phyloP scores from a whole-genome alignment of 768 basidiomycete genomes.

The Sporobolomyces pararoseus region DNA sequence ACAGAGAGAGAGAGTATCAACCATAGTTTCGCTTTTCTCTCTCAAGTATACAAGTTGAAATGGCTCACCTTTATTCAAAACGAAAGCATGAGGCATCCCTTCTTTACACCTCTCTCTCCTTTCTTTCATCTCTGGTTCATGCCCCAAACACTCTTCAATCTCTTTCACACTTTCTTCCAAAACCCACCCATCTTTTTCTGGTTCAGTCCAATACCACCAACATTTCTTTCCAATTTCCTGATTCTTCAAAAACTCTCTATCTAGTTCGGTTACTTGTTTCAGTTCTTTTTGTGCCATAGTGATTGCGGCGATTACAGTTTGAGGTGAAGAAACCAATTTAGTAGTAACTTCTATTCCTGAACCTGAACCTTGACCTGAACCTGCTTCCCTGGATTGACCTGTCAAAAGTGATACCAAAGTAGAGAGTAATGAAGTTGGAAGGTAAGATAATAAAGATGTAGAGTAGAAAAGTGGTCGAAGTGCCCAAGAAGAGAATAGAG shows the following conservation, averaged over 20 bases:
- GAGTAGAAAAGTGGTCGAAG: slow-evolving; percentile 30
- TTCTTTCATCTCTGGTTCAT: neutral
- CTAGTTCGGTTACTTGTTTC: slow-evolving; percentile 16
- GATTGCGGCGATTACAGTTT: slow-evolving; percentile 28
- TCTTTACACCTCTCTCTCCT: slow-evolving; percentile 29
- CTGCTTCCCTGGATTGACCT: too few species aligned
- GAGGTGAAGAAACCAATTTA: slow-evolving; percentile 18
- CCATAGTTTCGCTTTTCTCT: too few species aligned
- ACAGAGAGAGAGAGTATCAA: too few species aligned
- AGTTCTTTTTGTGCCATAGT: slow-evolving; percentile 36
- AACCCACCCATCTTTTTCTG: slow-evolving; percentile 37
- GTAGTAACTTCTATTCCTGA: neutral
- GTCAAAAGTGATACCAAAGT: slow-evolving; percentile 25
- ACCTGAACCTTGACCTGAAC: neutral
- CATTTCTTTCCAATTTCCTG: neutral
- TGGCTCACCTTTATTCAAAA: slow-evolving; percentile 23
- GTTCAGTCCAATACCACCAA: slow-evolving; percentile 34
- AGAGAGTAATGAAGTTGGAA: slow-evolving; percentile 10
- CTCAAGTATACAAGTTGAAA: neutral
- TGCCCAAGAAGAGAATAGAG: slow-evolving; percentile 26
- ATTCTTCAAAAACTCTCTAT: slow-evolving; percentile 4
- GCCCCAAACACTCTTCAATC: slow-evolving; percentile 23
- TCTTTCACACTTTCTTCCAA: slow-evolving; percentile 17
- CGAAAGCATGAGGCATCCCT: slow-evolving; percentile 40
- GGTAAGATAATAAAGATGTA: slow-evolving; percentile 24